Evolutionary conservation across 148 eudicot species (phyloP), one percentile per base, ranked within the genome.

Genomic region (Arctostaphylos glauca): DNA sequence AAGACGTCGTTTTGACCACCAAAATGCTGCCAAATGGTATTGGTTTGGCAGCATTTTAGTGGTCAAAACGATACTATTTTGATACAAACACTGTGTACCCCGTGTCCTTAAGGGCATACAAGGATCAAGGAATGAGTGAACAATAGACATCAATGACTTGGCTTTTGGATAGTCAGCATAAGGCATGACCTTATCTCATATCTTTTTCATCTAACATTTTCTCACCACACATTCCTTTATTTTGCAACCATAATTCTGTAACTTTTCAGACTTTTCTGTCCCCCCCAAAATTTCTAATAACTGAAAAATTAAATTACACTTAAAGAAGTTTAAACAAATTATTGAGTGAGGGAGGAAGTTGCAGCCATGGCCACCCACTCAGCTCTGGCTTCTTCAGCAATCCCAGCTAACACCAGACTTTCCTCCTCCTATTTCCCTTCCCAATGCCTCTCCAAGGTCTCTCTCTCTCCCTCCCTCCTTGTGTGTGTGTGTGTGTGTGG

Each of bases 301-400:
- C 16, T 14, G 19, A 49, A 74, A 59, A 74, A 10, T 2, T 18
- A 25, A 18, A 25, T 3, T 70, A 23, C 0, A 12, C 43, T 19
- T 43, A 43, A 10, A 31, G 1, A 44, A 78, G 31, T 58, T 44
- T 2, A n/a, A 50, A 15, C 56, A 5, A 5, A 67, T 44, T 48
- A 41, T 74, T 79, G 88, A 84, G 83, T 83, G 64, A 55, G 74
- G 31, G 79, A 78, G 56, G 78, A 59, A 81, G 77, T 74, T 88
- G 87, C 87, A 86, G 91, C 87, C 81, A 88, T 95, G 98, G 95
- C 93, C 50, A 85, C 97, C 81, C 91, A 94, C 84, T 98, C 99
- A 88, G 98, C 99, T 86, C 80, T 96, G 77, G 98, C 99, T 81
- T 89, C 97, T 79, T 88, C 99, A 76, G 92, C 93, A 87, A 86